Base-by-base conservation (phyloP, 2,329 filamentous ascomycete species). In the Aureobasidium musti region DNA sequence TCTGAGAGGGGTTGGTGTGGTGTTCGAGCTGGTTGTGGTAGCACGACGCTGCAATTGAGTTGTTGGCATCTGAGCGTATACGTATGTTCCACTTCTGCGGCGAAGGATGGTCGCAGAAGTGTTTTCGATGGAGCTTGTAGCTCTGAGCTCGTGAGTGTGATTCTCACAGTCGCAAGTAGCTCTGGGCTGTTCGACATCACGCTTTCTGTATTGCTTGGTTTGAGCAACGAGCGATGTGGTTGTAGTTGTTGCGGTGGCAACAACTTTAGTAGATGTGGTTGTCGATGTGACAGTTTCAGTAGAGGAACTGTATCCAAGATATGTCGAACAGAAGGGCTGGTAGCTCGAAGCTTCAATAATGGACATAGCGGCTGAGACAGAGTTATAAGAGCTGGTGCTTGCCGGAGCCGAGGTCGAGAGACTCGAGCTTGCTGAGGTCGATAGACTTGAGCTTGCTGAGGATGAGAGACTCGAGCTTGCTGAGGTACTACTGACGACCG, bases 321-420 rank as follows among this genome's bases (percentile, higher is more conserved):
- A 63, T 23, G 60, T 63, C 14, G 68, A 68, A 52, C 70, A 71
- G 67, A 66, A 71, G n/a, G 70, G 67, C 56, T 70, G 63, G 41
- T 67, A 67, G 41, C 57, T 56, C 7, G 65, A 67, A n/a, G 59
- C 45, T 21, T 49, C 57, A 17, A 67, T 67, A 6, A 67, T 56
- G 2, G 56, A 63, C 30, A 26, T 63, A 33, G 65, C 65, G 5
- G 61, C 49, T 21, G 61, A 64, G 4, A 53, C 47, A 23, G 61
- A 64, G 37, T 64, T 64, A 37, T 64, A 64, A 3, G 61, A 64
- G 49, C 47, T 54, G 19, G 21, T 54, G 49, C 49, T 53, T 43
- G 33, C 19, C n/a, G 17, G 14, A 4, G 26, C 2, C 11, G 49
- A 64, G 30, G 23, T 28, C 33, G 59, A 63, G n/a, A 33, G 2